These are phyloP conservation scores for Gyromitra esculenta DNA, from an alignment of 2,329 filamentous ascomycete species.

Conservation along the genomic window DNA sequence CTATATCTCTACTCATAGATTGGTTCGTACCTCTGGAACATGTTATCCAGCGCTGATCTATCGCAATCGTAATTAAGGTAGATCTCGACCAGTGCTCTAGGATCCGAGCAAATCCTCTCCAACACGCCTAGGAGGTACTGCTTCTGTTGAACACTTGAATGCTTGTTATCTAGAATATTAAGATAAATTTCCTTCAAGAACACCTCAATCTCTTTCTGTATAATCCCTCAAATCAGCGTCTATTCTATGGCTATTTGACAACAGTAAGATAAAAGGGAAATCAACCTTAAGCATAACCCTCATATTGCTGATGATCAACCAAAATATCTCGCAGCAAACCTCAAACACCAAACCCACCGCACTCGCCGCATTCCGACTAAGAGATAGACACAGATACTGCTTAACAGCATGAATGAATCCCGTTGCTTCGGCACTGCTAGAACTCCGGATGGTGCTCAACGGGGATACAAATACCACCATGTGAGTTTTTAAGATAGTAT, in stretches of 20 bases:
- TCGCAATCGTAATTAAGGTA: slow-evolving; percentile 99
- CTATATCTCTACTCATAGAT: neutral
- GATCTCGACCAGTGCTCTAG: slow-evolving; percentile 87
- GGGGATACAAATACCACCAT: slow-evolving; percentile 90
- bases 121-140: slow-evolving; percentile 88
- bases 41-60: slow-evolving; percentile 88
- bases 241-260: slow-evolving; percentile 3
- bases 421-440: slow-evolving; percentile 85
- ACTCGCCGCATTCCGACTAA: slow-evolving; percentile 94
- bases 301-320: slow-evolving; percentile 94
- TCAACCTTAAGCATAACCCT: slow-evolving; percentile 88
- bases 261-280: slow-evolving; percentile 51
- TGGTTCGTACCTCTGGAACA: slow-evolving; percentile 80
- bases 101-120: slow-evolving; percentile 83
- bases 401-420: slow-evolving; percentile 94
- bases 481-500: slow-evolving; percentile 94
- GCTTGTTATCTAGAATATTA: slow-evolving; percentile 86
- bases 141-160: slow-evolving; percentile 88
- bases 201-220: slow-evolving; percentile 92
- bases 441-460: slow-evolving; percentile 89
- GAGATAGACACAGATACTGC: slow-evolving; percentile 93
- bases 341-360: slow-evolving; percentile 92
- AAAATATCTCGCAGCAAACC: slow-evolving; percentile 96
- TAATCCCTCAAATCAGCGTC: slow-evolving; percentile 8
- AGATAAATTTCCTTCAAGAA: slow-evolving; percentile 98